A percentile compares a stretch with the other conserved stretches of the same genome.
Conservation (phyloP, 306 rosid species). For the Dicorynia guianensis region DNA sequence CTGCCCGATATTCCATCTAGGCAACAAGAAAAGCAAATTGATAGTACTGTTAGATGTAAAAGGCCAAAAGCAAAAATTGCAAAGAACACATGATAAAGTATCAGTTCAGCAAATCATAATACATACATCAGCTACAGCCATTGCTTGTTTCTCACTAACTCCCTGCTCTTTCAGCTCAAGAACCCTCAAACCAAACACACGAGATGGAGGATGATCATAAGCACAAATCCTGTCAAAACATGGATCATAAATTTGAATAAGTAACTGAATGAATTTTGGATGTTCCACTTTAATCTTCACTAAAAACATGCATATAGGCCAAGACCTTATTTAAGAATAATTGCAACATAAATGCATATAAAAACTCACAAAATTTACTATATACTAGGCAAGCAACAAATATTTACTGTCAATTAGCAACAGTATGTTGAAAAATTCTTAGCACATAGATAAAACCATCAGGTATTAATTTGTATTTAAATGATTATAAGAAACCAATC, state of each 20-base stretch:
- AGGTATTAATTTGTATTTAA: no score
- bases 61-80: constrained; percentile 7
- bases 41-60: constrained; percentile 9
- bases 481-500: no score
- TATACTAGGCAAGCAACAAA: no score
- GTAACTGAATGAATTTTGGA: neutral
- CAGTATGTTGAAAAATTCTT: no score
- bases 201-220: constrained; percentile 83
- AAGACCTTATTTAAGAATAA: no score
- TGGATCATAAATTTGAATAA: constrained; percentile 29
- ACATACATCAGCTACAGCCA: constrained; percentile 83
- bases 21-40: constrained; percentile 30
- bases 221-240: constrained; percentile 68
- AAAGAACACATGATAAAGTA: neutral
- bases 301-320: neutral
- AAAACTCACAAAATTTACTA: no score
- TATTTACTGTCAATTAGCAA: no score
- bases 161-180: constrained; percentile 82
- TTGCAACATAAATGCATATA: no score
- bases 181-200: constrained; percentile 71
- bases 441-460: no score
- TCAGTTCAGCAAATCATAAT: constrained; percentile 5
- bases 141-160: constrained; percentile 75
- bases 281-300: constrained; percentile 30
- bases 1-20: constrained; percentile 82